Evolutionary conservation across 805 yeast genomes (phyloP).

Genomic region (Blastobotrys attinorum): DNA sequence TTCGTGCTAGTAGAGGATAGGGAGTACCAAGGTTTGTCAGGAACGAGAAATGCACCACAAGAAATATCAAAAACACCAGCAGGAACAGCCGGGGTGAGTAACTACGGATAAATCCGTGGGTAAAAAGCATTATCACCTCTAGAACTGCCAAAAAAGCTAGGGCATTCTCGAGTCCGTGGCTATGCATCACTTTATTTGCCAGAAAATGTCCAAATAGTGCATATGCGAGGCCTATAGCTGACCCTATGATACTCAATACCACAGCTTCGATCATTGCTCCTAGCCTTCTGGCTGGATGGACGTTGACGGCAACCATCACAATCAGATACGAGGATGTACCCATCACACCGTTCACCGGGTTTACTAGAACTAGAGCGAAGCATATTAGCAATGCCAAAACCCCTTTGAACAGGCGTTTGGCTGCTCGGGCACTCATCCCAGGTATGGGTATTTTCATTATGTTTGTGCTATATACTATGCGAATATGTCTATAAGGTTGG

Average conservation of each 20-base stretch:
- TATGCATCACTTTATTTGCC: slow-evolving; percentile 33
- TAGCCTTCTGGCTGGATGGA: slow-evolving; percentile 43
- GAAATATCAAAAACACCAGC: slow-evolving; percentile 40
- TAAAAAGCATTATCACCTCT: slow-evolving; percentile 39
- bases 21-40: slow-evolving; percentile 29
- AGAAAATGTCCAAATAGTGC: slow-evolving; percentile 35
- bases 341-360: slow-evolving; percentile 28
- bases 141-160: slow-evolving; percentile 38
- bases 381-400: slow-evolving; percentile 24
- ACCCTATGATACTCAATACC: slow-evolving; percentile 35
- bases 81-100: slow-evolving; percentile 40
- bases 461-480: not conserved
- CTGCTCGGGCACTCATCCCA: not conserved
- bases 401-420: slow-evolving; percentile 15
- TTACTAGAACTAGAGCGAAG: slow-evolving; percentile 35
- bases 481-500: too few relatives aligned
- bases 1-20: slow-evolving; percentile 30
- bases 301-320: slow-evolving; percentile 39
- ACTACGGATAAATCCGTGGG: slow-evolving; percentile 44
- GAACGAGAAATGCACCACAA: slow-evolving; percentile 44
- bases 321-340: slow-evolving; percentile 40
- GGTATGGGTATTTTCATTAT: not conserved
- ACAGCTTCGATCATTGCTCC: slow-evolving; percentile 41
- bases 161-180: slow-evolving; percentile 27
- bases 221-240: slow-evolving; percentile 37